These are phyloP conservation scores for Peterozyma xylosa DNA, from an alignment of 805 yeast species.

Conservation along the genomic window DNA sequence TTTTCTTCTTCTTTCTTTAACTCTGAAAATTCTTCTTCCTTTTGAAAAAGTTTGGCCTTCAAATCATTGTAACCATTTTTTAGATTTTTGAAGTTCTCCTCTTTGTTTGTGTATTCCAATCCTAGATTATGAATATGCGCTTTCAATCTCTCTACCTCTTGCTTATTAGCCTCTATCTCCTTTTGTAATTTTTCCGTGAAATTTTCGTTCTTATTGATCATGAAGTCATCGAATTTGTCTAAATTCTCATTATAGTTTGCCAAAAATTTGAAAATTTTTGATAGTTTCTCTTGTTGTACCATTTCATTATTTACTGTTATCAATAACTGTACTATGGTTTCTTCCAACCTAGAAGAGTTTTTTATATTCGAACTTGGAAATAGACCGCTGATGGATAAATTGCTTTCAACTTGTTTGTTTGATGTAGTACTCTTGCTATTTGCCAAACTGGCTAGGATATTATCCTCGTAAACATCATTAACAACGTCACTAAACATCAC, in stretches of 20 bases:
- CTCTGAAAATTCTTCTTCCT: background rate
- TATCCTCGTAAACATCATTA: conserved; percentile 21
- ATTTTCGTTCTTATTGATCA: background rate
- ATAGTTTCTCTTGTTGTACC: conserved; percentile 48
- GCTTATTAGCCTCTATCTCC: background rate
- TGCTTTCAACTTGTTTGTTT: conserved; percentile 41
- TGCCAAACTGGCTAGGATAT: conserved; percentile 13
- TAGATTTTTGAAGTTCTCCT: background rate
- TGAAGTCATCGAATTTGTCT: conserved; percentile 1
- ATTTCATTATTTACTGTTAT: conserved; percentile 50
- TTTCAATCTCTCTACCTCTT: background rate
- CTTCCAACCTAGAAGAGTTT: conserved; percentile 46
- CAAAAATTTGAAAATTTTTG: conserved; percentile 47
- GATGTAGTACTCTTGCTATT: conserved; percentile 28
- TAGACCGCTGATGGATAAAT: conserved; percentile 44
- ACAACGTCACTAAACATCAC: conserved; percentile 26
- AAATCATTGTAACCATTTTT: background rate
- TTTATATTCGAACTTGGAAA: conserved; percentile 54
- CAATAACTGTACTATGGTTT: conserved; percentile 46
- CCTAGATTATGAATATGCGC: background rate
- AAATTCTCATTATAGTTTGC: conserved; percentile 31
- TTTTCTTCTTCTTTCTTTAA: background rate
- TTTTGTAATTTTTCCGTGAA: background rate
- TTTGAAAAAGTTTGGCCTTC: background rate
- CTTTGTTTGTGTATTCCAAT: background rate